A percentile compares a stretch with the other conserved stretches of the same genome.
These are phyloP conservation scores for Lodderomyces metapsilosis DNA, from an alignment of 1,139 yeast species.

Conservation along the genomic window DNA sequence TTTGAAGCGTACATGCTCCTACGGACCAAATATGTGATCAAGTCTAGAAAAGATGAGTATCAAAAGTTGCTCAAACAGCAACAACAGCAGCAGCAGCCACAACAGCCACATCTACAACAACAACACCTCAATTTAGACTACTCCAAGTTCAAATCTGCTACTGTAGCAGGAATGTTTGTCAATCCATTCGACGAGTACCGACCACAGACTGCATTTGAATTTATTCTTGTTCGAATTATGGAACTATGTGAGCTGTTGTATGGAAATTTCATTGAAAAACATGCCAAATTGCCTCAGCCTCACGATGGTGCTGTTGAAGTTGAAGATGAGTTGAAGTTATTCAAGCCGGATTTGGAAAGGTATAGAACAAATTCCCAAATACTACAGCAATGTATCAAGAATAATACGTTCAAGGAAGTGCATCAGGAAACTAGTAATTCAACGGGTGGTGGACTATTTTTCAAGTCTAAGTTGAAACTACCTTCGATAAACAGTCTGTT, in stretches of 20 bases:
- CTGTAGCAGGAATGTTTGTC: conserved; percentile 76
- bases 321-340: conserved; percentile 55
- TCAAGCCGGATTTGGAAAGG: conserved; percentile 56
- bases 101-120: not conserved
- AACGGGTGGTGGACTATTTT: not conserved
- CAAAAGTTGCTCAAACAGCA: conserved; percentile 12
- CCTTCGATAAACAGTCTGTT: conserved; percentile 42
- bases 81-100: not conserved
- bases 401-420: conserved; percentile 21
- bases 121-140: conserved; percentile 20
- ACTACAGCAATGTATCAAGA: conserved; percentile 27
- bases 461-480: not conserved
- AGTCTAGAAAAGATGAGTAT: conserved; percentile 45
- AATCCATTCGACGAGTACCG: conserved; percentile 93
- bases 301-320: conserved; percentile 49
- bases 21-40: conserved; percentile 55
- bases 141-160: conserved; percentile 46
- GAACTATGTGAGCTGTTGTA: conserved; percentile 68
- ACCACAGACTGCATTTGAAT: conserved; percentile 86
- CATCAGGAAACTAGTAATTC: conserved; percentile 4
- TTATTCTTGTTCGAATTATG: conserved; percentile 64
- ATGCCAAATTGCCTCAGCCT: conserved; percentile 37
- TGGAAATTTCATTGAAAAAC: conserved; percentile 57
- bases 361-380: conserved; percentile 30
- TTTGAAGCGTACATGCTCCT: conserved; percentile 64